Conservation (phyloP, 805 yeast genomes). For the Schizosaccharomyces lindneri region DNA sequence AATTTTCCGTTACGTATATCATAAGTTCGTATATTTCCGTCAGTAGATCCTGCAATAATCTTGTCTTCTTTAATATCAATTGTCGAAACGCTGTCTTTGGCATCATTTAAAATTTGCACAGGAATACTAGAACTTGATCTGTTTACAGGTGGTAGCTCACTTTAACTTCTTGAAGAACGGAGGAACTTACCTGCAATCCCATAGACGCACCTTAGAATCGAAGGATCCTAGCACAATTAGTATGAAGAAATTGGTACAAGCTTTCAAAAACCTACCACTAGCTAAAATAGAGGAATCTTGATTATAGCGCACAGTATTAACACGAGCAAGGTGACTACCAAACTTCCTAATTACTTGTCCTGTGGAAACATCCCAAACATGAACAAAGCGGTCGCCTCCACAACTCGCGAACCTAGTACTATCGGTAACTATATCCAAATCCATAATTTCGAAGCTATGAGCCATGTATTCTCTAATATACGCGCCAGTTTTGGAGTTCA, state of each 20-base stretch:
- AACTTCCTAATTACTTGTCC: slow-evolving; percentile 10
- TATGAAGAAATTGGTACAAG: neutral
- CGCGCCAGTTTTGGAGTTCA: slow-evolving; percentile 11
- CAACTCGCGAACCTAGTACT: slow-evolving; percentile 11
- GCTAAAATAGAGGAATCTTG: slow-evolving; percentile 11
- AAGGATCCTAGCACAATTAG: slow-evolving; percentile 8
- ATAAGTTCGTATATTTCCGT: slow-evolving; percentile 13
- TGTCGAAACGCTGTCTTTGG: slow-evolving; percentile 14
- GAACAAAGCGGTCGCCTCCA: slow-evolving; percentile 14
- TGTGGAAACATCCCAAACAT: slow-evolving; percentile 13
- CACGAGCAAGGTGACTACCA: slow-evolving; percentile 11
- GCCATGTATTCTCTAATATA: slow-evolving; percentile 6
- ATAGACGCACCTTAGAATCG: slow-evolving; percentile 14
- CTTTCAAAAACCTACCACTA: slow-evolving; percentile 4
- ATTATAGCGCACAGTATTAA: slow-evolving; percentile 11
- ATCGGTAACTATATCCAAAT: slow-evolving; percentile 9
- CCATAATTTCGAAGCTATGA: slow-evolving; percentile 14
- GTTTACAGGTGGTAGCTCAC: neutral
- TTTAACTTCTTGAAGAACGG: too few species aligned
- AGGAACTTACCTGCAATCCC: slow-evolving; percentile 11
- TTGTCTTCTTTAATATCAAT: slow-evolving; percentile 7
- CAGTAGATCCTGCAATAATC: slow-evolving; percentile 14
- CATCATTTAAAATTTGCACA: slow-evolving; percentile 15
- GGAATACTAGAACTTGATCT: slow-evolving; percentile 11
- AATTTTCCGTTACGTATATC: slow-evolving; percentile 14